Base-by-base conservation (phyloP, 108 stramenopile species). In the Stephanodiscus triporus region DNA sequence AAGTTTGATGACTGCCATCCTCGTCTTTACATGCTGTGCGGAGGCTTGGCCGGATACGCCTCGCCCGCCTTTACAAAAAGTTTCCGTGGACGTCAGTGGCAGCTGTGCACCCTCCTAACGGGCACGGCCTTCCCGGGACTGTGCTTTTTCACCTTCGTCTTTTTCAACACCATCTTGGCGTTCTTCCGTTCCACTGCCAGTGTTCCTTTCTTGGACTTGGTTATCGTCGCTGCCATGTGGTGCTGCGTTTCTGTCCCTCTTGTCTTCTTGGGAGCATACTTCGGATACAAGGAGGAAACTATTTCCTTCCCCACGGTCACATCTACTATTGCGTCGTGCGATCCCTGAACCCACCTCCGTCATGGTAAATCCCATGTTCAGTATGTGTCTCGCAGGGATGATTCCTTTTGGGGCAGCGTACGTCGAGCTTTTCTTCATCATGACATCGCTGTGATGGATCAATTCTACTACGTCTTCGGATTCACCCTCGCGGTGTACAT, bases 381-480 rank as follows among this genome's bases (percentile, higher is more conserved):
- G 90, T 47, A 88, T 95, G 61, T 16, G 80, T 40, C 60, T 95
- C 40, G 95, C 97, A 3, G 98, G 95, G 37, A 84, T 98, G 70
- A 88, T 99, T 66, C 99, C 97, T 8, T 99, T 98, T 73, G 97
- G 96, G 0, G 98, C 97, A 24, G 97, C 97, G 27, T 99, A 97
- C 42, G 98, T 98, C 29, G 99, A 99, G 82, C 86, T 99, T 32
- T 99, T 98, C 81, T 99, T 98, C 91, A 99, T 99, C 91, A 93
- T 98, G 89, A 93, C 93, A 45, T 88, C 86, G 60, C 75, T 99
- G 77, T 99, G 98, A 97, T 99, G 97, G 97, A 97, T 76, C 95
- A 97, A 73, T 99, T 95, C 93, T 99, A 98, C 89, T 98, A 98
- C 76, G 97, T 99, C 62, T 99, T 99, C 85, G 97, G 98, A 26